phyloP scores from a whole-genome alignment of 371 early-diverging fungal species.

The Actinomortierella ambigua region DNA sequence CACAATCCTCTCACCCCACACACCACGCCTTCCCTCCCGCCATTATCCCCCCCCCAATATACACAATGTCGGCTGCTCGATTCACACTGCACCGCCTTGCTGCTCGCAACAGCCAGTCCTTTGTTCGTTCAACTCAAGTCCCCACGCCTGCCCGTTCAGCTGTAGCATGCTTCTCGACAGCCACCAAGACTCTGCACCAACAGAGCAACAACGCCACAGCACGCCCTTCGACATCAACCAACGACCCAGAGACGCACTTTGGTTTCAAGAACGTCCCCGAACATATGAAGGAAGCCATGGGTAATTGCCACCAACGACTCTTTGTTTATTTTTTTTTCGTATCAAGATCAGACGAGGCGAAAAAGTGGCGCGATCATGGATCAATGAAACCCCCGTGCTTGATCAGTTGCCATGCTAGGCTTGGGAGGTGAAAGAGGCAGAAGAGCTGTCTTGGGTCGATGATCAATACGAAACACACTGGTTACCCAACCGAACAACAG shows the following conservation, averaged over 20 bases:
- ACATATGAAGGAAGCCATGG: conserved; percentile 83
- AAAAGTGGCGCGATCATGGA: background rate
- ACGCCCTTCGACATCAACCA: conserved; percentile 1
- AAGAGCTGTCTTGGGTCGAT: background rate
- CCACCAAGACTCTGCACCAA: conserved; percentile 38
- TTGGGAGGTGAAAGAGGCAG: too few relatives aligned
- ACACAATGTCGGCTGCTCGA: too few relatives aligned
- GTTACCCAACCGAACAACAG: background rate
- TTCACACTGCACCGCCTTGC: too few relatives aligned
- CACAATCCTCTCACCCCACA: too few relatives aligned
- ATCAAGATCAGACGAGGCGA: background rate
- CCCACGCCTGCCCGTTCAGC: conserved; percentile 20
- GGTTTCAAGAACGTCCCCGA: conserved; percentile 89
- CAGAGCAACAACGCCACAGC: conserved; percentile 9
- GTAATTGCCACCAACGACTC: conserved; percentile 46
- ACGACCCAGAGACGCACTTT: conserved; percentile 76
- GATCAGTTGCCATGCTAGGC: background rate
- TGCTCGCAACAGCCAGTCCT: too few relatives aligned
- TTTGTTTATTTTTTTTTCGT: background rate
- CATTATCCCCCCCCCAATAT: too few relatives aligned
- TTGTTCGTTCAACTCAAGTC: background rate
- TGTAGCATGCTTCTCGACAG: conserved; percentile 25
- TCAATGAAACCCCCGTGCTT: background rate
- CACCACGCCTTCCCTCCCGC: too few relatives aligned
- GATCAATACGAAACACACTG: background rate